Evolutionary conservation across 169 alveolate genomes (phyloP), one percentile per base, ranked within the genome.

Genomic region (Plasmodium falciparum): DNA sequence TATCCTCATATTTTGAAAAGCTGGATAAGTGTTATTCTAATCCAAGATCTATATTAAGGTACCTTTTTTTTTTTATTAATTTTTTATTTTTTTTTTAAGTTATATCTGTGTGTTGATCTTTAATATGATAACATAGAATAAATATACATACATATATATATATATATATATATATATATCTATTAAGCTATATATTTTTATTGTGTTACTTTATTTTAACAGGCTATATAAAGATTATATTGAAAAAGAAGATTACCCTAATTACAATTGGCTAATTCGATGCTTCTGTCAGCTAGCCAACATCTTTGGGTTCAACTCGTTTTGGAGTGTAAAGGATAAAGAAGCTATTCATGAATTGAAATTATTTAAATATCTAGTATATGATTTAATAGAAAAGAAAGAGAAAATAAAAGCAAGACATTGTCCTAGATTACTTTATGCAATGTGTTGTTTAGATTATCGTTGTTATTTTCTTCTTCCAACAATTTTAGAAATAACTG

Each of bases 251-350:
- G 97, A 96, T 71, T 92, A 94, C 47, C 97, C 97, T 0, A 93
- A 95, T 29, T 95, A 95, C 67, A 88, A 93, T 39, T 96, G 97
- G 97, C 93, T 96, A 29, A 95, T 96, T 1, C 91, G 98, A 20
- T 95, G 97, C 61, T 88, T 95, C 59, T 96, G 98, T 59, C 98
- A 96, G 61, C 91, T 96, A 22, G 97, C 95, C 17, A 96, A 96
- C 65, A 91, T 94, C 15, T 96, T 96, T 56, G 97, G 97, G 15
- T 96, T 96, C 58, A 96, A 96, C 50, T 96, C 98, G 24, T 96
- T 95, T 76, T 96, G 98, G 98, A 93, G 75, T 12, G 78, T 61
- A 0, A 80, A 80, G 22, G 97, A 95, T 71, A 93, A 94, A 88
- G 95, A 95, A 85, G 75, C 94, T 20, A 43, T 95, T 47, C 95